Conservation (phyloP, 1,284 basidiomycete genomes). For the Pterulicium gracile region DNA sequence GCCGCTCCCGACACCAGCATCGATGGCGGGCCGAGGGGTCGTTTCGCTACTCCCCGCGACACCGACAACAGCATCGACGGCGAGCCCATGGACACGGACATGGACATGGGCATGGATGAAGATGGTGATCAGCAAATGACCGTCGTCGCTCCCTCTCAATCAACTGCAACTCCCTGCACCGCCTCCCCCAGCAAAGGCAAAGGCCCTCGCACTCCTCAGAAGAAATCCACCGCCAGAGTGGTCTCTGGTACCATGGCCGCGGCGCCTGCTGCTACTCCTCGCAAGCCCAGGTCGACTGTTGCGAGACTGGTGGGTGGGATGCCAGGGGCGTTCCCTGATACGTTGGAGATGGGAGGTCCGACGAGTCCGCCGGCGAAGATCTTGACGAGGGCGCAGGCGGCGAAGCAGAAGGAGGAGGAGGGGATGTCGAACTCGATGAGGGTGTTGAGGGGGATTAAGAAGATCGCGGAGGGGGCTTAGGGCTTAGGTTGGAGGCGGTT, state of each 20-base stretch:
- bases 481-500: too few species aligned
- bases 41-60: not conserved
- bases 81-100: not conserved
- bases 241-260: not conserved
- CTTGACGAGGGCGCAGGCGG: not conserved
- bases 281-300: not conserved
- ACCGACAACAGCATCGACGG: not conserved
- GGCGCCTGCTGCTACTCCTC: not conserved
- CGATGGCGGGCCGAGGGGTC: not conserved
- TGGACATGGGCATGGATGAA: too few species aligned
- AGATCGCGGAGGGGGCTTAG: too few species aligned
- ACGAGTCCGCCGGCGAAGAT: not conserved
- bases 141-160: too few species aligned
- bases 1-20: not conserved
- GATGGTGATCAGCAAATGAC: not conserved
- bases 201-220: not conserved
- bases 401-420: not conserved
- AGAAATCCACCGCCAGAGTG: not conserved
- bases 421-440: too few species aligned
- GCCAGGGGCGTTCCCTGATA: not conserved
- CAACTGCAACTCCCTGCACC: not conserved
- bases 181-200: not conserved
- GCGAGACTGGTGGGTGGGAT: not conserved
- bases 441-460: too few species aligned
- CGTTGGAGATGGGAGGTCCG: too few species aligned